Base-by-base conservation (phyloP, 106 monocot species). In the Dendrobium catenatum region DNA sequence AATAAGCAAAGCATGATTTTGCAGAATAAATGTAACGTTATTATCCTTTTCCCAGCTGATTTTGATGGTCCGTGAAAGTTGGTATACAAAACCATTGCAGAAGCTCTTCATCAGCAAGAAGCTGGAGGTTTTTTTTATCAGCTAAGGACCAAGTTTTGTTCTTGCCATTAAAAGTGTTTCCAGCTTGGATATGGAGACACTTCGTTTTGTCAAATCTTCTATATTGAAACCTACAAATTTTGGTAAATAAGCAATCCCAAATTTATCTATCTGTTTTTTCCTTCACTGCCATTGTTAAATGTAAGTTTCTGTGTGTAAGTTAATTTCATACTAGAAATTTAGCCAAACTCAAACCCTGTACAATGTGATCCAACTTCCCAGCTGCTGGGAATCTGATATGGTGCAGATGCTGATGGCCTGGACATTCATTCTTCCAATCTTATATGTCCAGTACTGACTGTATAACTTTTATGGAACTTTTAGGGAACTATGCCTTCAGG, bases 41-140 rank as follows among this genome's bases (percentile, higher is more conserved):
- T 70, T 37, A 5, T 70, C 70, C 27, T 70, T 70, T 70, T 70
- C 15, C 70, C 70, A 70, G 70, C 17, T 70, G 70, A 37, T 7
- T 20, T 37, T 37, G 70, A 70, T 70, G 70, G 70, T n/a, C 70
- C 70, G 70, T 70, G 70, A 70, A 13, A 31, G 33, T 70, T 70
- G 70, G 70, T 27, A 16, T 70, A 13, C 70, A 70, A 31, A 68
- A 37, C 37, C 10, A 10, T 1, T 68, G 67, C 26, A 68, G 4
- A 3, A 66, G 1, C 26, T 22, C 67, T 68, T 22, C 6, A 26
- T 9, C 67, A 68, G n/a, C 67, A 9, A 27, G 26, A 58, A 68
- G 67, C 67, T 68, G 26, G 22, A 68, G 67, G 67, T 27, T 6
- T 26, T 26, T 22, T 29, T 0, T 26, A 8, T 15, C 33, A 31